Conservation (phyloP, 768 basidiomycete genomes). For the Sistotremastrum niveocremeum region DNA sequence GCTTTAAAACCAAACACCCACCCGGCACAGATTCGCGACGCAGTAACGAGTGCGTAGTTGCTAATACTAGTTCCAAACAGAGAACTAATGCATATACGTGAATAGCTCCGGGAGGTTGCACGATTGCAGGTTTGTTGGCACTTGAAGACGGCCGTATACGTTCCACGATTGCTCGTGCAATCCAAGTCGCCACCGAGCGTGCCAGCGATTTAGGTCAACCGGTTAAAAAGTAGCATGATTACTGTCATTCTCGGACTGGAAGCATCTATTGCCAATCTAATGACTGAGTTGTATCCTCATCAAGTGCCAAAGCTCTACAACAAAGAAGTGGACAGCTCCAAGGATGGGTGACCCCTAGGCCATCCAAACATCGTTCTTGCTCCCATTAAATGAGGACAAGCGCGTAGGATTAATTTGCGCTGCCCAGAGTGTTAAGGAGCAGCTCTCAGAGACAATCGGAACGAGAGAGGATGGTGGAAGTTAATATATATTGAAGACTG, state of each 20-base stretch:
- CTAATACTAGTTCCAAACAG: neutral
- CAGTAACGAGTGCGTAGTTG: constrained; percentile 73
- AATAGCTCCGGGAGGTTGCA: constrained; percentile 92
- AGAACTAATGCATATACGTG: neutral
- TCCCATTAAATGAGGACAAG: constrained; percentile 94
- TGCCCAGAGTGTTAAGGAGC: constrained; percentile 98
- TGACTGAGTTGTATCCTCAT: no score
- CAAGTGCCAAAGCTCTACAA: no score
- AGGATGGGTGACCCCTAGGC: constrained; percentile 1
- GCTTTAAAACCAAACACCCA: constrained; percentile 77
- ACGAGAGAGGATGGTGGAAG: neutral
- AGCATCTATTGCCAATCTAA: no score
- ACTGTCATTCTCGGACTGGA: neutral
- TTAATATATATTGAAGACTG: neutral
- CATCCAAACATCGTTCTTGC: constrained; percentile 38
- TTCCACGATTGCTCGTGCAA: constrained; percentile 88
- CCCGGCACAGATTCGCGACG: constrained; percentile 93
- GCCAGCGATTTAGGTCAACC: constrained; percentile 78
- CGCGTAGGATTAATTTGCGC: constrained; percentile 54
- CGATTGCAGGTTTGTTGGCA: constrained; percentile 90
- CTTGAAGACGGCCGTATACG: constrained; percentile 90
- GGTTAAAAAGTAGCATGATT: constrained; percentile 27
- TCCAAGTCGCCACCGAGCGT: constrained; percentile 86
- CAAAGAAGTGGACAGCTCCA: no score
- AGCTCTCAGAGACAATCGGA: constrained; percentile 3